Evolutionary conservation across 1,139 yeast genomes (phyloP).

Genomic region (Eremothecium sinecaudum): DNA sequence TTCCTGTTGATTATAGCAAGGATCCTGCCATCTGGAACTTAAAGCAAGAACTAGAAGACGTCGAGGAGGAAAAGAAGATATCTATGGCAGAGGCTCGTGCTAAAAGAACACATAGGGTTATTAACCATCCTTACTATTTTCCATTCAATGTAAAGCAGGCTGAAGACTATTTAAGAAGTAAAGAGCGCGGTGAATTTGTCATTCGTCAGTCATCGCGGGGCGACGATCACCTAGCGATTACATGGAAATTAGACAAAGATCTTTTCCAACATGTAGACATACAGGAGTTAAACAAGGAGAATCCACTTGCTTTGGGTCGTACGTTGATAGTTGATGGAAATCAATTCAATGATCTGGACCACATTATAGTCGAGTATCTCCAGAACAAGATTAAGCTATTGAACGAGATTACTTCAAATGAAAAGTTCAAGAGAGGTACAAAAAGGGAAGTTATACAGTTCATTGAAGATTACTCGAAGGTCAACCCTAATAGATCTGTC

Average conservation of each 20-base stretch:
- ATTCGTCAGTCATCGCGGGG: slow-evolving; percentile 94
- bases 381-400: slow-evolving; percentile 79
- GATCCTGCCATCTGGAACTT: slow-evolving; percentile 75
- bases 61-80: slow-evolving; percentile 46
- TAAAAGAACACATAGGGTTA: slow-evolving; percentile 57
- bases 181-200: slow-evolving; percentile 84
- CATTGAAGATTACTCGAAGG: slow-evolving; percentile 82
- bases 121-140: slow-evolving; percentile 87
- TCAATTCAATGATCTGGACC: slow-evolving; percentile 80
- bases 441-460: slow-evolving; percentile 74
- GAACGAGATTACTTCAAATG: slow-evolving; percentile 75
- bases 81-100: slow-evolving; percentile 41
- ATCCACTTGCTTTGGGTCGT: slow-evolving; percentile 54
- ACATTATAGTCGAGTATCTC: slow-evolving; percentile 78
- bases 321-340: slow-evolving; percentile 58
- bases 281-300: slow-evolving; percentile 58
- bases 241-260: slow-evolving; percentile 93
- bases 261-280: slow-evolving; percentile 88
- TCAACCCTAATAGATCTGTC: slow-evolving; percentile 83
- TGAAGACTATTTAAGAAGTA: slow-evolving; percentile 83
- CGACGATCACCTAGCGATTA: slow-evolving; percentile 74
- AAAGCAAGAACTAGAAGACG: slow-evolving; percentile 64
- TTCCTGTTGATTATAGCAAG: slow-evolving; percentile 39
- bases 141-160: slow-evolving; percentile 82
- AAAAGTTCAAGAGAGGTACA: slow-evolving; percentile 81